Percentiles rank a stretch among this genome's conserved stretches.
These are phyloP conservation scores for Rhynchosporium secalis DNA, from an alignment of 2,329 filamentous ascomycete species.

Conservation along the genomic window DNA sequence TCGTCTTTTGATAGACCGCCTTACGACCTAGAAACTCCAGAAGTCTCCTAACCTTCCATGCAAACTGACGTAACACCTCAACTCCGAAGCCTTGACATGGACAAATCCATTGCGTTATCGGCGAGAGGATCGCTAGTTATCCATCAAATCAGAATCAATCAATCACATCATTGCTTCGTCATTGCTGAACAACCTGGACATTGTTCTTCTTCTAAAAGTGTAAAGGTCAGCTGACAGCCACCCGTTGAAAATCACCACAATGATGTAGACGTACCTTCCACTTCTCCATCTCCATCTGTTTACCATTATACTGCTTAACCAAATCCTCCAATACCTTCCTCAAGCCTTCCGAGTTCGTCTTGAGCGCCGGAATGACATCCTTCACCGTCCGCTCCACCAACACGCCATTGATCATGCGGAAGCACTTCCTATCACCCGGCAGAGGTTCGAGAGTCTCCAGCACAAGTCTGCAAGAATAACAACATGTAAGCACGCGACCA, in stretches of 20 bases:
- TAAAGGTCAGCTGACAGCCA: conserved; percentile 23
- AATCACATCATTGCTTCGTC: conserved; percentile 33
- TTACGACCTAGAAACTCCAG: conserved; percentile 26
- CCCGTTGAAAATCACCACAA: background rate
- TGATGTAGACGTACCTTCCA: conserved; percentile 78
- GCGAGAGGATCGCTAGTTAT: background rate
- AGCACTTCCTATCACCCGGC: conserved; percentile 86
- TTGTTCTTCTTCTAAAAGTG: conserved; percentile 79
- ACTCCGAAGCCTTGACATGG: conserved; percentile 14
- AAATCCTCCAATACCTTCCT: conserved; percentile 93
- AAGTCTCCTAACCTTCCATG: conserved; percentile 22
- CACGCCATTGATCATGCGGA: conserved; percentile 97
- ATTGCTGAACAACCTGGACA: conserved; percentile 81
- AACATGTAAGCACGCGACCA: background rate
- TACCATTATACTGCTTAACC: conserved; percentile 92
- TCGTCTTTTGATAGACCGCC: conserved; percentile 29
- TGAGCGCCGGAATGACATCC: conserved; percentile 86
- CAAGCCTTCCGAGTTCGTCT: conserved; percentile 90
- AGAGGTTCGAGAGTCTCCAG: conserved; percentile 87
- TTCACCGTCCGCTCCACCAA: conserved; percentile 90
- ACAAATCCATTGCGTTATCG: background rate
- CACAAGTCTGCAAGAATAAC: conserved; percentile 66
- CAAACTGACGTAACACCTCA: conserved; percentile 32
- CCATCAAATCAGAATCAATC: background rate
- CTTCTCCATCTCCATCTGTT: conserved; percentile 92